Evolutionary conservation across 1,284 basidiomycete species (phyloP).

Genomic region (Violaceomyces palustris): DNA sequence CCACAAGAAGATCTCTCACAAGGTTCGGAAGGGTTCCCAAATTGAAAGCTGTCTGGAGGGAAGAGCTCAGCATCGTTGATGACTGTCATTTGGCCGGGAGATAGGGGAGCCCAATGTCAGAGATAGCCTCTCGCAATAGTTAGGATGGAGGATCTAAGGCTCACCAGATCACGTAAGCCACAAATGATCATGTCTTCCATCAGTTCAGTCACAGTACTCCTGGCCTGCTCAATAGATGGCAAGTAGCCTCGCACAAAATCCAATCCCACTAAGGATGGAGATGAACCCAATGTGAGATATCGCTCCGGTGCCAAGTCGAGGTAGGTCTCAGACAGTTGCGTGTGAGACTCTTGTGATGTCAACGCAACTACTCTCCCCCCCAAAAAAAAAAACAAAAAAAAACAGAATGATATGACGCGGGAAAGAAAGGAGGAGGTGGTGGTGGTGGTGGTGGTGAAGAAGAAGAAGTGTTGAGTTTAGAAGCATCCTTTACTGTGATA

Average conservation of each 20-base stretch:
- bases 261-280: constrained; percentile 11
- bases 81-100: background rate
- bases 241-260: constrained; percentile 18
- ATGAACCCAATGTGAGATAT: too few species aligned
- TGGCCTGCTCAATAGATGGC: constrained; percentile 17
- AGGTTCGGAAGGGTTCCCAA: constrained; percentile 76
- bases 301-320: too few species aligned
- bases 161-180: constrained; percentile 29
- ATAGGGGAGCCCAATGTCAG: background rate
- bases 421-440: too few species aligned
- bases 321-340: constrained; percentile 63
- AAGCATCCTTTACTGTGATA: too few species aligned
- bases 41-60: constrained; percentile 90
- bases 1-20: constrained; percentile 71
- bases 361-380: background rate
- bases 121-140: too few species aligned
- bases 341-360: constrained; percentile 82
- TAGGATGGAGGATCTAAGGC: background rate
- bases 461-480: too few species aligned
- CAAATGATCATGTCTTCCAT: constrained; percentile 46
- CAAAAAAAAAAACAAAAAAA: background rate
- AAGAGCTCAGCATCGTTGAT: constrained; percentile 71
- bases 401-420: background rate
- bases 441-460: too few species aligned
- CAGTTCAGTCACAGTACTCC: constrained; percentile 24